Evolutionary conservation across 2,329 filamentous ascomycete species (phyloP).

Genomic region (Cercospora brassicicola): DNA sequence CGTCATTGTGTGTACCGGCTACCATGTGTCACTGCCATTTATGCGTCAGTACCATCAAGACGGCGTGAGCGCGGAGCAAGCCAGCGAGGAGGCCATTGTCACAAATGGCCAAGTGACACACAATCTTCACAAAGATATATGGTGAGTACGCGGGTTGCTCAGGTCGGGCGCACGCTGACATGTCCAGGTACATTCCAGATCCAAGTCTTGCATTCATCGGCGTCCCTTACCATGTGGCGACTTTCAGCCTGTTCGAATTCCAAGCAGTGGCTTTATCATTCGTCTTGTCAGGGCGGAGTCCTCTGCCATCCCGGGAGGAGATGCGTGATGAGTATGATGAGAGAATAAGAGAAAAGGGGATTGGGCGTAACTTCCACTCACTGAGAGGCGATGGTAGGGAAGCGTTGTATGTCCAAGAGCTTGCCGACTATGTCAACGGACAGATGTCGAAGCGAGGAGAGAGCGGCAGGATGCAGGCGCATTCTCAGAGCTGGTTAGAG

Average conservation of each 20-base stretch:
- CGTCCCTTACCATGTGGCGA: conserved; percentile 65
- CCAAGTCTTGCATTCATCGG: conserved; percentile 46
- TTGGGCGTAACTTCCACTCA: conserved; percentile 49
- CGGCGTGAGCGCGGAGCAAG: conserved; percentile 47
- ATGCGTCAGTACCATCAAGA: conserved; percentile 54
- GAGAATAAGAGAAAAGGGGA: conserved; percentile 42
- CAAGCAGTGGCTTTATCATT: conserved; percentile 64
- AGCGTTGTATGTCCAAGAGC: conserved; percentile 43
- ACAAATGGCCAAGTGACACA: conserved; percentile 62
- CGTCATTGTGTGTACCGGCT: conserved; percentile 67
- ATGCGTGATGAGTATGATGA: conserved; percentile 48
- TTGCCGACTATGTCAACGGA: conserved; percentile 44
- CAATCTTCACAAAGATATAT: conserved; percentile 70
- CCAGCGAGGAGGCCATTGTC: conserved; percentile 57
- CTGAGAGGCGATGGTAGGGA: conserved; percentile 42
- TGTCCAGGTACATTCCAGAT: background rate
- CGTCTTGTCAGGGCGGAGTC: conserved; percentile 54
- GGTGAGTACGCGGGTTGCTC: conserved; percentile 66
- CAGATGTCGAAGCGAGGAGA: conserved; percentile 27
- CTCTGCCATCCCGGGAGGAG: conserved; percentile 47
- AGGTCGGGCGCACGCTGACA: conserved; percentile 63
- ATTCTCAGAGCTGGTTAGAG: conserved; percentile 41
- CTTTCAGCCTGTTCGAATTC: conserved; percentile 69
- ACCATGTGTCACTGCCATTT: conserved; percentile 67
- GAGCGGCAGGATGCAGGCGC: conserved; percentile 34